phyloP scores from a whole-genome alignment of 1,284 basidiomycete species.

The Tilletia setariae region DNA sequence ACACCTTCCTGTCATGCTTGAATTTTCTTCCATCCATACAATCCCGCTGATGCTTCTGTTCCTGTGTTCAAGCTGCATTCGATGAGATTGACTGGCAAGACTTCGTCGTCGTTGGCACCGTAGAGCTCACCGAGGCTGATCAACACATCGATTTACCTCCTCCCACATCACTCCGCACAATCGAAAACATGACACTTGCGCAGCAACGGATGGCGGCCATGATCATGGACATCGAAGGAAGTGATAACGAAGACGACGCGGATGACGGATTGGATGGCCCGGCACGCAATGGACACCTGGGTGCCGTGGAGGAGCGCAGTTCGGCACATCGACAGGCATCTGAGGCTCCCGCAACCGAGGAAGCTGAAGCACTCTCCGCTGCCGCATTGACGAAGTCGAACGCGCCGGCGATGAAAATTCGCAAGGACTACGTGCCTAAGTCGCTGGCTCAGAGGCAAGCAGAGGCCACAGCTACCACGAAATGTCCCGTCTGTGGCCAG shows the following conservation, averaged over 20 bases:
- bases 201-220: conserved; percentile 98
- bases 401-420: conserved; percentile 61
- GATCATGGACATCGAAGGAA: conserved; percentile 81
- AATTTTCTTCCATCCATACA: neutral
- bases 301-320: neutral
- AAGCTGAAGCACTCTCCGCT: neutral
- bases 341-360: neutral
- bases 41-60: neutral
- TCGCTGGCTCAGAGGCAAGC: conserved; percentile 32
- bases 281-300: neutral
- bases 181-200: conserved; percentile 91
- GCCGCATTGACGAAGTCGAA: neutral
- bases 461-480: conserved; percentile 59
- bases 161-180: conserved; percentile 88
- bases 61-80: conserved; percentile 54
- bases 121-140: conserved; percentile 93
- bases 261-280: conserved; percentile 61
- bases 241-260: conserved; percentile 64
- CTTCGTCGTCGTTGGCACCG: conserved; percentile 96
- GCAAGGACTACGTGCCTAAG: conserved; percentile 84
- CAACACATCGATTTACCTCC: conserved; percentile 77
- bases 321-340: neutral
- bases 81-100: conserved; percentile 99
- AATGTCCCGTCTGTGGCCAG: conserved; percentile 88
- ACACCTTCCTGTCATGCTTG: neutral